Percentiles rank a stretch among this genome's conserved stretches.
phyloP scores from a whole-genome alignment of 2,329 filamentous ascomycete species.

The Fonsecaea nubica region DNA sequence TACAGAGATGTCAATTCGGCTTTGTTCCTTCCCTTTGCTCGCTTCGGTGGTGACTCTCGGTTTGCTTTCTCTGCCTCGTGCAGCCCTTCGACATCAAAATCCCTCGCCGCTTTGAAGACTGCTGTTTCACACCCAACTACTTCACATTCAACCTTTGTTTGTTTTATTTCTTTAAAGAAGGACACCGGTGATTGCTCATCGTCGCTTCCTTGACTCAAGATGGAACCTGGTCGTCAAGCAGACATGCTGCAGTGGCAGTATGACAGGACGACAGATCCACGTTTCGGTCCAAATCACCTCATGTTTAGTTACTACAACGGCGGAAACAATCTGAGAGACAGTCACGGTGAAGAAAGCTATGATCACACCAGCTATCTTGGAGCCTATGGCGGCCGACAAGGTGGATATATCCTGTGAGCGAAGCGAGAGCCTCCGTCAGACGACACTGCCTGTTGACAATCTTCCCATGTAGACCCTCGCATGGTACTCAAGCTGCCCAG shows the following conservation, averaged over 20 bases:
- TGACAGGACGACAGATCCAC: neutral
- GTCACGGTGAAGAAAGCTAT: neutral
- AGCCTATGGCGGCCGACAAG: neutral
- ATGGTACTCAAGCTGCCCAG: neutral
- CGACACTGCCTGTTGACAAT: neutral
- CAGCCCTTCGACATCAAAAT: neutral
- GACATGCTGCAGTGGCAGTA: neutral
- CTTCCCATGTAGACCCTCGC: neutral
- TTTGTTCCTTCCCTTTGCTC: neutral
- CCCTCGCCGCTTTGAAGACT: neutral
- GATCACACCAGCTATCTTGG: neutral
- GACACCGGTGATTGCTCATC: neutral
- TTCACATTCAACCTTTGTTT: neutral
- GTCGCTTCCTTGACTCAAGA: neutral
- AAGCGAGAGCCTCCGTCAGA: neutral
- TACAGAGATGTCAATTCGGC: neutral
- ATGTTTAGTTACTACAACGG: neutral
- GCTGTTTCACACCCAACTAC: neutral
- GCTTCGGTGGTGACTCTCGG: neutral
- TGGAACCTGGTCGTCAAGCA: neutral
- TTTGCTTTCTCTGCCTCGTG: neutral
- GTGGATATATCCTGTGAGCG: neutral
- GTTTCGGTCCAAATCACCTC: no score
- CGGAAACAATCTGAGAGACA: neutral
- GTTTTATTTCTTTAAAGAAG: neutral